phyloP scores from a whole-genome alignment of 306 rosid genomes.

The Prinsepia uniflora region DNA sequence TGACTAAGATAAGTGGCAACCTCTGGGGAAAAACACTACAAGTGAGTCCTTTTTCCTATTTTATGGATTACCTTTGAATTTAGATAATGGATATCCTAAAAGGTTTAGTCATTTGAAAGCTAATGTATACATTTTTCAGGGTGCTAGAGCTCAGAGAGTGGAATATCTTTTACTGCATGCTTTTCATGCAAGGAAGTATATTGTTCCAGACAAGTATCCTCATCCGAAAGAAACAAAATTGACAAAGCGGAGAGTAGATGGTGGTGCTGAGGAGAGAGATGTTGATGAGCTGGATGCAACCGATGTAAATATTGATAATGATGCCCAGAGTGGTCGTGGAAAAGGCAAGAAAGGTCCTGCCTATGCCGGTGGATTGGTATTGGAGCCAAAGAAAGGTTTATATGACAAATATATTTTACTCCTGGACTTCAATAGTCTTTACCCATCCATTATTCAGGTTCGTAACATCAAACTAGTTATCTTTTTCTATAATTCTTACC shows the following conservation, averaged over 20 bases:
- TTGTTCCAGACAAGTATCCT: conserved; percentile 81
- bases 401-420: conserved; percentile 91
- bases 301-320: conserved; percentile 46
- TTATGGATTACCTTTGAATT: conserved; percentile 22
- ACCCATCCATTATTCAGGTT: conserved; percentile 98
- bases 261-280: conserved; percentile 42
- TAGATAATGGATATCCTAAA: conserved; percentile 14
- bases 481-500: not conserved
- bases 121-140: conserved; percentile 49
- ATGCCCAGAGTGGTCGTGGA: conserved; percentile 48
- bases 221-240: conserved; percentile 55
- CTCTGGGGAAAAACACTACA: conserved; percentile 96
- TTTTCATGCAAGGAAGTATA: conserved; percentile 82
- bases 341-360: conserved; percentile 79
- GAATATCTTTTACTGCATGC: conserved; percentile 94
- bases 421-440: conserved; percentile 95
- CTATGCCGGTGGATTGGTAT: conserved; percentile 92
- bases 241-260: conserved; percentile 47
- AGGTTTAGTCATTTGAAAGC: conserved; percentile 13
- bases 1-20: conserved; percentile 91
- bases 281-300: conserved; percentile 51
- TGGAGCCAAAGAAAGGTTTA: conserved; percentile 96
- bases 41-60: conserved; percentile 45
- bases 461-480: not conserved
- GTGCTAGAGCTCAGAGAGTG: conserved; percentile 98